Conservation (phyloP, 495 filamentous ascomycete genomes). For the Penicillium verhagenii region DNA sequence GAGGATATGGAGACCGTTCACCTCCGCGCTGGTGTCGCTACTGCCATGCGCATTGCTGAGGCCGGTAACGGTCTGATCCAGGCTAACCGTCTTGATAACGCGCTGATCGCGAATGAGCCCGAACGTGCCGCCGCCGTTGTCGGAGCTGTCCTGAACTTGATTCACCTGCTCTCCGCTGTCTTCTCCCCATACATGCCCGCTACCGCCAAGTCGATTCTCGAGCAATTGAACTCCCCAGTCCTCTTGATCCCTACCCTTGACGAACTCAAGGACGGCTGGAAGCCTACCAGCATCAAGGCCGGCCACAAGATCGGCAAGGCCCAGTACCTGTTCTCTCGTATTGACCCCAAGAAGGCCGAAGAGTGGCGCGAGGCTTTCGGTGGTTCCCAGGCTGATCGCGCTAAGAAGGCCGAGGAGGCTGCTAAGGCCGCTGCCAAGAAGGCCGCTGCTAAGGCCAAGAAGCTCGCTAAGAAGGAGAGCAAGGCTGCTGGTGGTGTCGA, state of each 20-base stretch:
- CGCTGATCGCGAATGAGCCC: conserved; percentile 68
- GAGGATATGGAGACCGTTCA: conserved; percentile 71
- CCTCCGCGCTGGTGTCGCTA: conserved; percentile 70
- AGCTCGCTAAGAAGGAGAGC: conserved; percentile 60
- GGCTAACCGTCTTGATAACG: conserved; percentile 79
- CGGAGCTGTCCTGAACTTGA: conserved; percentile 76
- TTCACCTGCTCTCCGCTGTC: conserved; percentile 75
- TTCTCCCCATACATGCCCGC: conserved; percentile 82
- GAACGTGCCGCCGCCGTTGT: conserved; percentile 73
- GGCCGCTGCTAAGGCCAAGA: conserved; percentile 55
- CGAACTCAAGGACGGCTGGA: conserved; percentile 54
- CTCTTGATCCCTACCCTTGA: conserved; percentile 60
- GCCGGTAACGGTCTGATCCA: conserved; percentile 82
- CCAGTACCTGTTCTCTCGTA: conserved; percentile 77
- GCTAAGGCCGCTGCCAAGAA: conserved; percentile 55
- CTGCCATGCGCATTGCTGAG: conserved; percentile 66
- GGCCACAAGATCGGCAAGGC: conserved; percentile 83
- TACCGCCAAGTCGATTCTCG: conserved; percentile 69
- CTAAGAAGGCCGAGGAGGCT: conserved; percentile 65
- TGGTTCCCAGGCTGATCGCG: conserved; percentile 62
- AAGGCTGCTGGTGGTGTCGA: conserved; percentile 38
- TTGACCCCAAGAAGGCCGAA: conserved; percentile 76
- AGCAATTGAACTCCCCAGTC: conserved; percentile 67
- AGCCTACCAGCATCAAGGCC: conserved; percentile 56
- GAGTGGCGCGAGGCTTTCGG: conserved; percentile 83